Evolutionary conservation across 225 moss, liverwort and hornwort species (phyloP).

Genomic region (Lunularia cruciata): DNA sequence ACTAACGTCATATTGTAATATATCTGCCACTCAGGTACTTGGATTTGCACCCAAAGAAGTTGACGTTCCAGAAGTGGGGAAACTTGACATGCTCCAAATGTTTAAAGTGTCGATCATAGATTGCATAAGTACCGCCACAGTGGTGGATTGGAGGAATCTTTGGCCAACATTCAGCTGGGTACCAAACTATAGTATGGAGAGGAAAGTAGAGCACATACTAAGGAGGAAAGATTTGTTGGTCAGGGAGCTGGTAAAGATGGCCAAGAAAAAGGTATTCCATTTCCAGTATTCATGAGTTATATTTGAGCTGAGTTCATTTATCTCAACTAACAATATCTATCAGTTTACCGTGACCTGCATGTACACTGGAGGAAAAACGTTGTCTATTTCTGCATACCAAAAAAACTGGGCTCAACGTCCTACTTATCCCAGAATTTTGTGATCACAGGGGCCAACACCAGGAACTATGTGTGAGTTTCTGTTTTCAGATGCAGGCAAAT

Average conservation of each 20-base stretch:
- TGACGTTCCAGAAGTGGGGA: background rate
- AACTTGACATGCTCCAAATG: background rate
- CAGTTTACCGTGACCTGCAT: too few species aligned
- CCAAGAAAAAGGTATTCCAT: background rate
- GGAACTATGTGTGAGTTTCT: background rate
- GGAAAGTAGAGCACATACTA: background rate
- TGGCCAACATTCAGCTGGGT: constrained; percentile 56
- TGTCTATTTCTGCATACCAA: too few species aligned
- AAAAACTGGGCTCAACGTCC: too few species aligned
- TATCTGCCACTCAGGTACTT: background rate
- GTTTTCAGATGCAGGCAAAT: background rate
- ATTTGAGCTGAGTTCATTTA: too few species aligned
- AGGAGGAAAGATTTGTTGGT: background rate
- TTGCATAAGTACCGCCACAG: constrained; percentile 21
- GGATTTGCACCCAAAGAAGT: background rate
- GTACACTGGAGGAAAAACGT: too few species aligned
- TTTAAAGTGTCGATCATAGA: background rate
- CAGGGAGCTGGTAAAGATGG: background rate
- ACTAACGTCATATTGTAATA: background rate
- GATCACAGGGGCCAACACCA: background rate
- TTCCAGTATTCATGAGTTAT: too few species aligned
- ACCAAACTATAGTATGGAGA: constrained; percentile 52
- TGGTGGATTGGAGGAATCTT: constrained; percentile 62
- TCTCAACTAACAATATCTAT: too few species aligned
- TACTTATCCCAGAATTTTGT: too few species aligned